Percentiles rank a stretch among this genome's conserved stretches.
These are phyloP conservation scores for Gryganskiella cystojenkinii DNA, from an alignment of 192 early-diverging fungal genomes.

Conservation along the genomic window DNA sequence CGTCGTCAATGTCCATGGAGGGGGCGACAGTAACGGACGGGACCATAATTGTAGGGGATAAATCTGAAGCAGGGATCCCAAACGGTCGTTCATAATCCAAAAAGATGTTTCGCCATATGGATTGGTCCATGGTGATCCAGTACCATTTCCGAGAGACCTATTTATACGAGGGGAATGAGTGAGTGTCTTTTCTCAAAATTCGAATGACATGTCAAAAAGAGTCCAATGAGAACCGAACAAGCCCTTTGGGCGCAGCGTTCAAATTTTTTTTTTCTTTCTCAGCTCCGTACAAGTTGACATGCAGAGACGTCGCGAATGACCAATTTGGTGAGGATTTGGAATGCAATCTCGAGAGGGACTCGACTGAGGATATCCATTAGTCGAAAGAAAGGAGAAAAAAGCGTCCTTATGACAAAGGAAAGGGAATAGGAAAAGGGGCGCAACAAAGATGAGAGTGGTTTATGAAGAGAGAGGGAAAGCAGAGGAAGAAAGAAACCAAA, in stretches of 20 bases:
- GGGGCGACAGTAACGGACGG: neutral
- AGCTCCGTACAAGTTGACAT: conserved; percentile 28
- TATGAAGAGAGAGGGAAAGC: neutral
- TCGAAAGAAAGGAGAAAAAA: too few species aligned
- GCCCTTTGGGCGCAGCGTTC: neutral
- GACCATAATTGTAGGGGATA: neutral
- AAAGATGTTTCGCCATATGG: conserved; percentile 27
- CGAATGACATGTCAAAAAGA: too few species aligned
- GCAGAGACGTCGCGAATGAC: conserved; percentile 30
- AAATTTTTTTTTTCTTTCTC: neutral
- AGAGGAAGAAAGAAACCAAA: neutral
- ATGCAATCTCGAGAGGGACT: conserved; percentile 35
- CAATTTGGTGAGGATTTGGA: conserved; percentile 38
- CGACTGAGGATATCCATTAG: conserved; percentile 44
- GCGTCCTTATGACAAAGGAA: neutral
- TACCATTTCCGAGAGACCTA: conserved; percentile 52
- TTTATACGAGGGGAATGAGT: too few species aligned
- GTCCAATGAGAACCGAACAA: neutral
- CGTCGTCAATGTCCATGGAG: conserved; percentile 5
- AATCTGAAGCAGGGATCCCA: conserved; percentile 13
- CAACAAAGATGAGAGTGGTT: neutral
- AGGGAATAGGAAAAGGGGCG: neutral
- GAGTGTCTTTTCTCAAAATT: too few species aligned
- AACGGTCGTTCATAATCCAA: conserved; percentile 21
- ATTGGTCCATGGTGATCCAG: conserved; percentile 41